Percentiles rank a stretch among this genome's conserved stretches.
phyloP scores from a whole-genome alignment of 2,329 filamentous ascomycete genomes.

The Sclerotinia borealis region DNA sequence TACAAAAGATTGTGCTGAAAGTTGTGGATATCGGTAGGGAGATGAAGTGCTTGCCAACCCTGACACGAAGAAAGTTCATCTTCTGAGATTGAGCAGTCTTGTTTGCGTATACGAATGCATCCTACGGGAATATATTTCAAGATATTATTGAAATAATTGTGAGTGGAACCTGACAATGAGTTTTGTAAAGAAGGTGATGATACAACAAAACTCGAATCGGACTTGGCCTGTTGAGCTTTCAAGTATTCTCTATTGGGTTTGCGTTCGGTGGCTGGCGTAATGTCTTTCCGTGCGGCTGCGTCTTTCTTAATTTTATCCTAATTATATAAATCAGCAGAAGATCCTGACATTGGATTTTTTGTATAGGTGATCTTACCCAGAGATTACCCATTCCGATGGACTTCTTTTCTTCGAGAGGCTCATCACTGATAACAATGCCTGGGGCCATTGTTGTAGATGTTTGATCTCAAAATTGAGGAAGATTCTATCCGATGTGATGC shows the following conservation, averaged over 20 bases:
- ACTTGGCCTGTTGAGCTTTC: neutral
- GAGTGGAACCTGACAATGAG: neutral
- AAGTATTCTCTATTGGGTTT: neutral
- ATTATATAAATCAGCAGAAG: neutral
- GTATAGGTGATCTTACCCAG: neutral
- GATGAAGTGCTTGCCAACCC: constrained; percentile 21
- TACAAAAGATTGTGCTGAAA: constrained; percentile 3
- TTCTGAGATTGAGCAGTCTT: constrained; percentile 8
- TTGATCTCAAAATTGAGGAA: neutral
- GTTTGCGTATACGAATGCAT: constrained; percentile 21
- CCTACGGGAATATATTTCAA: constrained; percentile 27
- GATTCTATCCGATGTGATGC: neutral
- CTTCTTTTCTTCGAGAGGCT: neutral
- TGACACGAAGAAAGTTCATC: constrained; percentile 14
- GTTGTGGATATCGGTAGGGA: constrained; percentile 16
- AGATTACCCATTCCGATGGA: neutral
- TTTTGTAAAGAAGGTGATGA: neutral
- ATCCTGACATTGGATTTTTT: accelerated
- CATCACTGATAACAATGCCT: neutral
- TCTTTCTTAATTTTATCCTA: neutral
- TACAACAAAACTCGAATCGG: neutral
- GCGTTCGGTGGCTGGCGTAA: neutral
- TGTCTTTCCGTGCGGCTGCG: neutral
- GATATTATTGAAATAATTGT: constrained; percentile 20
- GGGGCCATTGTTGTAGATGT: neutral